Evolutionary conservation across 352 stramenopile genomes (phyloP), one percentile per base, ranked within the genome.

Genomic region (Globisporangium apiculatum): DNA sequence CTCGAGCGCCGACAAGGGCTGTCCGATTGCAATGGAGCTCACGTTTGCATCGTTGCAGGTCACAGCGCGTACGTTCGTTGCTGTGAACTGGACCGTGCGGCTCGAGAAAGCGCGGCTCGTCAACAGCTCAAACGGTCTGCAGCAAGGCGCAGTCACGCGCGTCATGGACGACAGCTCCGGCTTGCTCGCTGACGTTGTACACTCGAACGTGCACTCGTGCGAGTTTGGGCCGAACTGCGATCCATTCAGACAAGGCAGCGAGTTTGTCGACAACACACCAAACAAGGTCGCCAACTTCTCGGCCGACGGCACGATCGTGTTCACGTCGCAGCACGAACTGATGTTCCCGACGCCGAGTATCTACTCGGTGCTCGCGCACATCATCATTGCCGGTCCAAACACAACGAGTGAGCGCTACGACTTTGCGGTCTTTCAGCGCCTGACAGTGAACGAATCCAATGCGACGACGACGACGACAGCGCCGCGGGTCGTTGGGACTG

Each of bases 331-430:
- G 9, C 47, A 66, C 3, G 63, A 73, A 43, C 53, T 74, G 37
- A 12, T 48, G 7, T 74, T 55, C 61, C 51, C 49, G 4, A 14
- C 55, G 7, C 0, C 53, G 3, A 64, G 67, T 1, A 48, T 64
- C 48, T 74, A 62, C 61, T 67, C 64, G 11, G 64, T 74, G 18
- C 46, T 74, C 40, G 64, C 67, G 36, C 67, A 74, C 37, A 61
- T 74, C 49, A 69, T 74, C 41, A 35, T 74, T 3, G 55, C 60
- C 11, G 56, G 60, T 10, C 12, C 15, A 15, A 62, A 55, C 12
- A 37, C 24, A 1, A 58, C 49, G 35, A 51, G 40, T 18, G 57
- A 65, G 50, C 67, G 67, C 40, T 66, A 61, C 35, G 67, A 74
- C 55, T 72, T 60, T 24, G 67, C 57, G 7, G 67, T 69, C n/a